Evolutionary conservation across 805 yeast species (phyloP).

Genomic region (Yamadazyma takamatsuzukensis): DNA sequence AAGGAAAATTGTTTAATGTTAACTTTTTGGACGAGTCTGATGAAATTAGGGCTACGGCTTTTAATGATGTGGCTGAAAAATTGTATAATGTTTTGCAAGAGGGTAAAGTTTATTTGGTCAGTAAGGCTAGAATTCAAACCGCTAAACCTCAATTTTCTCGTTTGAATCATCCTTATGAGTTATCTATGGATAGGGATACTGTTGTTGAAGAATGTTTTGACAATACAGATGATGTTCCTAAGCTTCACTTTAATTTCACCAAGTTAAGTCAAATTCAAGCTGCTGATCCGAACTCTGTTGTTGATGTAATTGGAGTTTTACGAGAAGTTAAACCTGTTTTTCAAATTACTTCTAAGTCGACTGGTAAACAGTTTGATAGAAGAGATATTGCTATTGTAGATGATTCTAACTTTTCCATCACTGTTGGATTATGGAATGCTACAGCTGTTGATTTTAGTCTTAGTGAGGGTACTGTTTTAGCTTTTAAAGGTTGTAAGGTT

Average conservation of each 20-base stretch:
- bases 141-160: conserved; percentile 85
- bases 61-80: conserved; percentile 80
- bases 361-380: conserved; percentile 90
- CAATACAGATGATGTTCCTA: conserved; percentile 61
- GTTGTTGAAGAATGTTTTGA: conserved; percentile 65
- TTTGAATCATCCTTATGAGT: conserved; percentile 84
- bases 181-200: conserved; percentile 76
- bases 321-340: conserved; percentile 70
- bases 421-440: conserved; percentile 88
- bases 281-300: conserved; percentile 64
- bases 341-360: conserved; percentile 78
- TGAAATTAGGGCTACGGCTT: conserved; percentile 94
- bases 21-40: conserved; percentile 91
- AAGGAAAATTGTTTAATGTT: conserved; percentile 85
- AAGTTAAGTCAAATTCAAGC: conserved; percentile 63
- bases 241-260: conserved; percentile 71
- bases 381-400: conserved; percentile 88
- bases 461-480: conserved; percentile 80
- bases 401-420: conserved; percentile 69
- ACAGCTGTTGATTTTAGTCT: conserved; percentile 73
- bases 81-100: conserved; percentile 75
- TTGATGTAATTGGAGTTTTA: conserved; percentile 87
- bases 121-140: conserved; percentile 74
- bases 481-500: conserved; percentile 85
- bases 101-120: conserved; percentile 82